Percentiles rank a stretch among this genome's conserved stretches.
phyloP scores from a whole-genome alignment of 495 filamentous ascomycete species.

The Lindgomyces ingoldianus region DNA sequence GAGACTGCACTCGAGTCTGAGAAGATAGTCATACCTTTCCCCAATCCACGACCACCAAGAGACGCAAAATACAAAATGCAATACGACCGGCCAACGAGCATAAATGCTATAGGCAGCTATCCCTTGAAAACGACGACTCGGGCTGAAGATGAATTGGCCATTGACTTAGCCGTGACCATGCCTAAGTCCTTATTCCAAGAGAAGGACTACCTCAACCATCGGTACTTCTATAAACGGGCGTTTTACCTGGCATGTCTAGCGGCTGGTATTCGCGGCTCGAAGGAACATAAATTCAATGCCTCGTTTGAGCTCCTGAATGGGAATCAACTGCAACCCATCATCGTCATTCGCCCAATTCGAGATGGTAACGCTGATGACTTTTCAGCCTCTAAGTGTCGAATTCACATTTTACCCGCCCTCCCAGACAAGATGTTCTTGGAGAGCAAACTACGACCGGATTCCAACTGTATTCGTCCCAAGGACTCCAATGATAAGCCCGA shows the following conservation, averaged over 20 bases:
- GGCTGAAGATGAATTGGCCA: slow-evolving; percentile 54
- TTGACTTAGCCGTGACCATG: slow-evolving; percentile 87
- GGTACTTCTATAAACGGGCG: slow-evolving; percentile 93
- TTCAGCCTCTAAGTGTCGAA: slow-evolving; percentile 53
- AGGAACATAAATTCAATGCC: slow-evolving; percentile 56
- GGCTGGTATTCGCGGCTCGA: slow-evolving; percentile 60
- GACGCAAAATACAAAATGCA: slow-evolving; percentile 77
- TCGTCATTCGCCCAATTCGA: slow-evolving; percentile 55
- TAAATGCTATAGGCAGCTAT: slow-evolving; percentile 91
- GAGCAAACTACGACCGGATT: slow-evolving; percentile 67
- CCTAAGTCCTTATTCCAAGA: slow-evolving; percentile 78
- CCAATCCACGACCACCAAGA: slow-evolving; percentile 69
- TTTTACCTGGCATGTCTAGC: slow-evolving; percentile 86
- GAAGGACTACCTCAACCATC: slow-evolving; percentile 90
- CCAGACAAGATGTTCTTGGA: slow-evolving; percentile 65
- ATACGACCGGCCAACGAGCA: slow-evolving; percentile 70
- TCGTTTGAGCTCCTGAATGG: slow-evolving; percentile 71
- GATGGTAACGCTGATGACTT: slow-evolving; percentile 28
- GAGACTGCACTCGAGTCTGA: slow-evolving; percentile 66
- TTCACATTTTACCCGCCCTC: slow-evolving; percentile 76
- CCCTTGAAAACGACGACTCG: slow-evolving; percentile 71
- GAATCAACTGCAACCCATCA: slow-evolving; percentile 73
- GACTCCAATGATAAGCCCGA: slow-evolving; percentile 45
- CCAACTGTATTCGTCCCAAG: slow-evolving; percentile 65
- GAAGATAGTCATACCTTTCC: slow-evolving; percentile 75